These are phyloP conservation scores for Trifolium dubium DNA, from an alignment of 306 rosid species.

Conservation along the genomic window DNA sequence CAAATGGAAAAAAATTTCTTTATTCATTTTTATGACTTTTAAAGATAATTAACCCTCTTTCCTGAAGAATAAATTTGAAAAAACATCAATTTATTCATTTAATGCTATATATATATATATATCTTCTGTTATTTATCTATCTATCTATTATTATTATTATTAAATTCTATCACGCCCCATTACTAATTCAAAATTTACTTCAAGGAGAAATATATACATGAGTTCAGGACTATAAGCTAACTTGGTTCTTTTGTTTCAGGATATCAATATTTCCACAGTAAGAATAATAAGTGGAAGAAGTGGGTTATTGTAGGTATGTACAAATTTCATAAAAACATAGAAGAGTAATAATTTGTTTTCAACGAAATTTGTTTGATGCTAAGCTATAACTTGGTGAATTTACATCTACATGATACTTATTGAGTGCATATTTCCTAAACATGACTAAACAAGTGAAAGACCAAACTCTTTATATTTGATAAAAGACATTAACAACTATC, in stretches of 20 bases:
- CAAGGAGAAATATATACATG: not conserved
- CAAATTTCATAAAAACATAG: not conserved
- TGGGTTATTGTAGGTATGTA: slow-evolving; percentile 40
- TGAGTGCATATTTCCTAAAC: not conserved
- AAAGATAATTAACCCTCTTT: too few relatives aligned
- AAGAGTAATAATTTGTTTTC: not conserved
- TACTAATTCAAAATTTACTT: not conserved
- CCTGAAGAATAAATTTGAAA: too few relatives aligned
- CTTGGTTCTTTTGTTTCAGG: slow-evolving; percentile 5
- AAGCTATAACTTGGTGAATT: not conserved
- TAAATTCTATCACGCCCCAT: not conserved
- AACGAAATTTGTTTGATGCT: not conserved
- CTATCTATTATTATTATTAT: not conserved
- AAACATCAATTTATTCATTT: too few relatives aligned
- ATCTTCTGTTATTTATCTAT: too few relatives aligned
- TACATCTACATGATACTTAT: not conserved
- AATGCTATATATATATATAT: too few relatives aligned
- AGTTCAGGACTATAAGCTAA: not conserved
- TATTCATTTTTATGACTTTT: too few relatives aligned
- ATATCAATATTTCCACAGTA: not conserved
- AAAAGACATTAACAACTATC: not conserved
- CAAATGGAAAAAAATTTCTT: too few relatives aligned
- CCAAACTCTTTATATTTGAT: not conserved
- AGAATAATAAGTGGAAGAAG: not conserved
- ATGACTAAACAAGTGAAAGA: not conserved